phyloP scores from a whole-genome alignment of 2,329 filamentous ascomycete genomes.

The Coniochaeta pulveracea region DNA sequence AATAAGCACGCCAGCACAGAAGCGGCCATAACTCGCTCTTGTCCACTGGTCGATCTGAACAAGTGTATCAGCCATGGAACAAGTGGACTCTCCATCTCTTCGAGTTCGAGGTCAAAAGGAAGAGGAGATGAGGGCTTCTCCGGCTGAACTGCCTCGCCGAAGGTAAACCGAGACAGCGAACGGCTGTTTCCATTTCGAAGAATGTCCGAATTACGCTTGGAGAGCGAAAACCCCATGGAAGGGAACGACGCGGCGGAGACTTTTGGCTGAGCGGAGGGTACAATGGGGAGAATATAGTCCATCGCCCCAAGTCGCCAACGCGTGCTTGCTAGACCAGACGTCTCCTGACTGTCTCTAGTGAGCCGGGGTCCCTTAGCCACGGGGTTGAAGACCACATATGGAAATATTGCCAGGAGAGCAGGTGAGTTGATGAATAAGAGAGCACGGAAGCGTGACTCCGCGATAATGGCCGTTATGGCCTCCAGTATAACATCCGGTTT shows the following conservation, averaged over 20 bases:
- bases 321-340: slow-evolving; percentile 35
- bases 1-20: slow-evolving; percentile 59
- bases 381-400: slow-evolving; percentile 41
- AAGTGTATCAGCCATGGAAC: slow-evolving; percentile 63
- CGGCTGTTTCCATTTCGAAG: not conserved
- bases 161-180: slow-evolving; percentile 1
- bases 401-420: slow-evolving; percentile 58
- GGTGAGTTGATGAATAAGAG: slow-evolving; percentile 60
- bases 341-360: slow-evolving; percentile 41
- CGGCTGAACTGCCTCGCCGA: slow-evolving; percentile 16
- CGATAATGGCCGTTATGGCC: slow-evolving; percentile 65
- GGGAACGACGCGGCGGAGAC: slow-evolving; percentile 35
- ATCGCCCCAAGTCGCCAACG: slow-evolving; percentile 42
- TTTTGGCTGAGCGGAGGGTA: slow-evolving; percentile 29
- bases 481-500: slow-evolving; percentile 62
- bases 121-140: too few species aligned
- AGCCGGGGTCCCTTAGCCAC: slow-evolving; percentile 32
- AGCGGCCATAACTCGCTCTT: slow-evolving; percentile 56
- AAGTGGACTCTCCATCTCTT: slow-evolving; percentile 58
- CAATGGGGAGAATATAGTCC: slow-evolving; percentile 51
- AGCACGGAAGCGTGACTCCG: slow-evolving; percentile 68
- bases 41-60: slow-evolving; percentile 42
- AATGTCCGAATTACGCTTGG: slow-evolving; percentile 22
- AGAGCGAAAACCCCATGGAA: slow-evolving; percentile 33
- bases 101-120: too few species aligned